phyloP scores from a whole-genome alignment of 1,284 basidiomycete genomes.

The Moniliophthora roreri region DNA sequence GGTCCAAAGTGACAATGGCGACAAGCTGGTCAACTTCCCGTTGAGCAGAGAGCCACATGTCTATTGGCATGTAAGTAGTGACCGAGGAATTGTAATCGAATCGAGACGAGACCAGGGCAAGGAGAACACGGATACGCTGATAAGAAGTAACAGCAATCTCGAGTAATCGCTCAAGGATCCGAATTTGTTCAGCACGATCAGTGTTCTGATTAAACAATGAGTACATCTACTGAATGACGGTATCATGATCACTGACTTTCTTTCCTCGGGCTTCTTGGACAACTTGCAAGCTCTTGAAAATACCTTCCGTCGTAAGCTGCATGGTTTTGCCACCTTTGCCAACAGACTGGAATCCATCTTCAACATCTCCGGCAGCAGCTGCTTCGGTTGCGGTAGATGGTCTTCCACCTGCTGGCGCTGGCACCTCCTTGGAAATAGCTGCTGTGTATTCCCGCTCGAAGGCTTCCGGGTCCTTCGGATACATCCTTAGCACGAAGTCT shows the following conservation, averaged over 20 bases:
- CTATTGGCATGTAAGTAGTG: constrained; percentile 87
- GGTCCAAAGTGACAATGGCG: constrained; percentile 71
- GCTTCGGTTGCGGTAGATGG: constrained; percentile 17
- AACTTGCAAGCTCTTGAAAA: constrained; percentile 91
- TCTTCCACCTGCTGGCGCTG: constrained; percentile 28
- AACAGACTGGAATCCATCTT: constrained; percentile 88
- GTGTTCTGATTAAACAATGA: constrained; percentile 69
- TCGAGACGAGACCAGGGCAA: constrained; percentile 91
- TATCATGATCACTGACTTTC: constrained; percentile 61
- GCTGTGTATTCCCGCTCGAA: constrained; percentile 79
- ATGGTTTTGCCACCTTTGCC: constrained; percentile 88
- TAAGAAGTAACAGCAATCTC: constrained; percentile 88
- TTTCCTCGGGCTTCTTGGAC: constrained; percentile 96
- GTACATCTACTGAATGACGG: constrained; percentile 4
- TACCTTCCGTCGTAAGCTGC: constrained; percentile 83
- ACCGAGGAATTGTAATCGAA: constrained; percentile 97
- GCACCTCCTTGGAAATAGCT: constrained; percentile 49
- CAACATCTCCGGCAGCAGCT: constrained; percentile 47
- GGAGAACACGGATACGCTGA: constrained; percentile 91
- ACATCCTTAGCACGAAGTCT: constrained; percentile 8
- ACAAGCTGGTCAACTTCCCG: constrained; percentile 89
- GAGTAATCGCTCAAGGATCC: constrained; percentile 86
- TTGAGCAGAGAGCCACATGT: constrained; percentile 89
- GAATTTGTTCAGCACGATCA: constrained; percentile 93
- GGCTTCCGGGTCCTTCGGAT: constrained; percentile 77